These are phyloP conservation scores for Chaetomium tenue DNA, from an alignment of 495 filamentous ascomycete genomes.

Conservation along the genomic window DNA sequence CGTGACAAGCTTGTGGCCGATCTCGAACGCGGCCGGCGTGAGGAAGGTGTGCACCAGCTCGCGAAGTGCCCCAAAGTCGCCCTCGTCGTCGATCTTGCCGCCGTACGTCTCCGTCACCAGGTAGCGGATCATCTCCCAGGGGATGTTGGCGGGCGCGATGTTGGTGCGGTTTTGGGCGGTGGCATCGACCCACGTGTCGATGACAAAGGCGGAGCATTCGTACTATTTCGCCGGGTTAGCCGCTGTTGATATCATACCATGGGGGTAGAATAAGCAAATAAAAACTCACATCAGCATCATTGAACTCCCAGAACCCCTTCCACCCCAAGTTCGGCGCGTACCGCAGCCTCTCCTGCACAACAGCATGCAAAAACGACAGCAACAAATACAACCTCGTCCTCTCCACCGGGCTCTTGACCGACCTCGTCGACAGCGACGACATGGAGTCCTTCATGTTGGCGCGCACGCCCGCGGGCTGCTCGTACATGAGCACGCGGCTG, in stretches of 20 bases:
- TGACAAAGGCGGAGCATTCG: conserved; percentile 93
- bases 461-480: conserved; percentile 92
- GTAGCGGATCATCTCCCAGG: conserved; percentile 94
- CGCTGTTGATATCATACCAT: conserved; percentile 9
- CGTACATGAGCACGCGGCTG: conserved; percentile 93
- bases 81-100: conserved; percentile 92
- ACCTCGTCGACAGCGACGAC: conserved; percentile 72
- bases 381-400: conserved; percentile 87
- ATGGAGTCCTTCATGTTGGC: conserved; percentile 99
- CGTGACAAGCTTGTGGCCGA: conserved; percentile 78
- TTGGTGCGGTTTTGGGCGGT: conserved; percentile 83
- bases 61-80: conserved; percentile 73
- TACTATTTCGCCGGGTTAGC: conserved; percentile 56
- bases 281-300: conserved; percentile 89
- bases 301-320: conserved; percentile 99
- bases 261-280: not conserved
- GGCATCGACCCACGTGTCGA: conserved; percentile 89
- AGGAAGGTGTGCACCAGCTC: conserved; percentile 72
- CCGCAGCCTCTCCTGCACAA: conserved; percentile 90
- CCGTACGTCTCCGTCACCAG: conserved; percentile 93
- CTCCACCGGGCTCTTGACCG: conserved; percentile 81
- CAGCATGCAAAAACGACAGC: conserved; percentile 91
- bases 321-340: conserved; percentile 94
- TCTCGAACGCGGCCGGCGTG: conserved; percentile 84
- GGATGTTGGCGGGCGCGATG: conserved; percentile 86